Evolutionary conservation across 352 stramenopile species (phyloP).

Genomic region (Thalassiosira mediterranea): DNA sequence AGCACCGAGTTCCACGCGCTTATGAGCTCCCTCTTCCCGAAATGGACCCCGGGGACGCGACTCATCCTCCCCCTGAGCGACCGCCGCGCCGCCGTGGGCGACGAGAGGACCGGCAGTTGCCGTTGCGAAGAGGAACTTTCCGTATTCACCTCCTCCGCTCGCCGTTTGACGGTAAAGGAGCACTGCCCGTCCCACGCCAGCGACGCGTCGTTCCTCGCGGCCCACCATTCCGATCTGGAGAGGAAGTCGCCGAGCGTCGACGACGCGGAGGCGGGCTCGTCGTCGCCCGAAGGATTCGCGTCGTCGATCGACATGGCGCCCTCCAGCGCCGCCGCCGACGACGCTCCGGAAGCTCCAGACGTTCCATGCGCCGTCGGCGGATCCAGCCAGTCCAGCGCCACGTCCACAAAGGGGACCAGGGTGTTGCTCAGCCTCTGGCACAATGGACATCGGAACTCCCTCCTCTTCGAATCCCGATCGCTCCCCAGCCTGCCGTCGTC

Average conservation of each 20-base stretch:
- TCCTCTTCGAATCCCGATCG: constrained; percentile 83
- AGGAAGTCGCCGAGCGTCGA: constrained; percentile 65
- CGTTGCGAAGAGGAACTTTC: too few relatives aligned
- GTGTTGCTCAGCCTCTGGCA: constrained; percentile 97
- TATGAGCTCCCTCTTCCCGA: constrained; percentile 83
- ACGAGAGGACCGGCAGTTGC: too few relatives aligned
- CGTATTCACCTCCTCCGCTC: not conserved
- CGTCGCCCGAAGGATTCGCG: too few relatives aligned
- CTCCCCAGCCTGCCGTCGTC: constrained; percentile 73
- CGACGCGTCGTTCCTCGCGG: constrained; percentile 56
- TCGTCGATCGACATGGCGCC: too few relatives aligned
- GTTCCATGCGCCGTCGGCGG: too few relatives aligned
- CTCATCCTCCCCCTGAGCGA: not conserved
- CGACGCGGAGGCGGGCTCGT: too few relatives aligned
- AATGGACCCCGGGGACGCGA: too few relatives aligned
- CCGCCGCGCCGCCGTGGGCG: not conserved
- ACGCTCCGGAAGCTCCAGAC: too few relatives aligned
- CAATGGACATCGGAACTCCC: constrained; percentile 94
- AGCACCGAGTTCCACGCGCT: constrained; percentile 79
- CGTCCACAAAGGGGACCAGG: constrained; percentile 85
- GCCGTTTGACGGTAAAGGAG: constrained; percentile 44
- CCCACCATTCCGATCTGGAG: constrained; percentile 76
- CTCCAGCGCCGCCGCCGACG: too few relatives aligned
- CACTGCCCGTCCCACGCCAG: constrained; percentile 78
- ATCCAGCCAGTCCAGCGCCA: constrained; percentile 76